Base-by-base conservation (phyloP, 2,329 filamentous ascomycete species). In the Aspergillus hortae region DNA sequence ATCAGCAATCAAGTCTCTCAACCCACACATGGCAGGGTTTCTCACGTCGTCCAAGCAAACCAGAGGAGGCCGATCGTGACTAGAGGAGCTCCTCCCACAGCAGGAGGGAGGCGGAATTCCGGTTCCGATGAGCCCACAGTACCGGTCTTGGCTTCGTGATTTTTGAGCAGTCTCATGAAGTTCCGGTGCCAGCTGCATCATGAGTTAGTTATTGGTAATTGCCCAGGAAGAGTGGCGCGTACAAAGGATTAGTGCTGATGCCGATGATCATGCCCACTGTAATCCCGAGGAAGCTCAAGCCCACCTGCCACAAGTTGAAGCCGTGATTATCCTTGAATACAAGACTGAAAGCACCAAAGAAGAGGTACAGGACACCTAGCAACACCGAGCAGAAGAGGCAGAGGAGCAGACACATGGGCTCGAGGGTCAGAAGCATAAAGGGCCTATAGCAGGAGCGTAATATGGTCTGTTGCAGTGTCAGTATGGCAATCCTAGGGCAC, bases 311-410 rank as follows among this genome's bases (percentile, higher is more conserved):
- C 12, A 89, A 74, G 49, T 83, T 85, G 74, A 95, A 92, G 21
- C 80, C 83, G 66, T 94, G 85, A 48, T 86, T 84, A 40, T 78
- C 80, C 33, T 77, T 69, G 64, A 95, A 95, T 10, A 95, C 84
- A 30, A 94, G 74, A 1, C 85, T 81, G 61, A 95, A 94, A 0
- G 90, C 89, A 21, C 89, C 89, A 68, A 95, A 94, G 75, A 92
- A 95, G 43, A 95, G 81, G 66, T 95, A 95, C 3, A 95, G 74
- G 35, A 94, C 86, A 1, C 90, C 90, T 1, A 95, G 77, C 12
- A 95, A 74, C 48, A 96, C 80, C 36, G 90, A 89, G 1, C 88
- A 88, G 60, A 91, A 87, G 15, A 92, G 70, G 69, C 89, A 90
- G 14, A 95, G 81, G 58, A 84, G 83, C 45, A 92, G 76, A 53